Evolutionary conservation across 768 basidiomycete species (phyloP).

Genomic region (Serendipita sp.): DNA sequence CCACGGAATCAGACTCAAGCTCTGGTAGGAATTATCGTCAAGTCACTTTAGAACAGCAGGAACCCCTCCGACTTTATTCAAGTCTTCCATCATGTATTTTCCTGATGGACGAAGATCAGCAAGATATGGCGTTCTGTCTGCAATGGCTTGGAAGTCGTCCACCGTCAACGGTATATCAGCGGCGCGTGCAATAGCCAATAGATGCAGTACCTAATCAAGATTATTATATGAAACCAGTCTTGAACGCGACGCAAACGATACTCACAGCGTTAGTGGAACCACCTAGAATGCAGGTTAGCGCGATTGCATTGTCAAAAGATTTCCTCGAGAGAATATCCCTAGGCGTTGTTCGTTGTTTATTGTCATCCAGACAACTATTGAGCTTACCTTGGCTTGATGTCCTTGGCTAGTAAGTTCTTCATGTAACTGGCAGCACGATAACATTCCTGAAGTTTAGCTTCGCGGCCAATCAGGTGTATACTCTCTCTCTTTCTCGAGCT

Average conservation of each 20-base stretch:
- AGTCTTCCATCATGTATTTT: conserved; percentile 79
- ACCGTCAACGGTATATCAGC: conserved; percentile 57
- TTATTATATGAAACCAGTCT: too few relatives aligned
- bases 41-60: conserved; percentile 57
- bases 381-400: conserved; percentile 63
- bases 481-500: not conserved
- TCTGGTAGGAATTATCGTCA: not conserved
- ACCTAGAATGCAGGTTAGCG: conserved; percentile 60
- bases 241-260: conserved; percentile 5
- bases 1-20: not conserved
- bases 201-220: conserved; percentile 49
- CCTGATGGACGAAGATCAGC: conserved; percentile 76
- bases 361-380: not conserved
- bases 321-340: conserved; percentile 51
- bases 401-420: conserved; percentile 52
- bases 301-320: conserved; percentile 72
- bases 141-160: conserved; percentile 73
- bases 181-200: conserved; percentile 72
- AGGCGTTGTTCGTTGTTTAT: too few relatives aligned
- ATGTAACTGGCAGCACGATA: conserved; percentile 60
- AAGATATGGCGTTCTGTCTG: conserved; percentile 66
- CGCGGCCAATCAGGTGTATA: not conserved
- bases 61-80: conserved; percentile 71
- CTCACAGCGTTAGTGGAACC: conserved; percentile 77
- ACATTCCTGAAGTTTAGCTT: conserved; percentile 75